phyloP scores from a whole-genome alignment of 495 filamentous ascomycete species.

The Penicillium cosmopolitanum region DNA sequence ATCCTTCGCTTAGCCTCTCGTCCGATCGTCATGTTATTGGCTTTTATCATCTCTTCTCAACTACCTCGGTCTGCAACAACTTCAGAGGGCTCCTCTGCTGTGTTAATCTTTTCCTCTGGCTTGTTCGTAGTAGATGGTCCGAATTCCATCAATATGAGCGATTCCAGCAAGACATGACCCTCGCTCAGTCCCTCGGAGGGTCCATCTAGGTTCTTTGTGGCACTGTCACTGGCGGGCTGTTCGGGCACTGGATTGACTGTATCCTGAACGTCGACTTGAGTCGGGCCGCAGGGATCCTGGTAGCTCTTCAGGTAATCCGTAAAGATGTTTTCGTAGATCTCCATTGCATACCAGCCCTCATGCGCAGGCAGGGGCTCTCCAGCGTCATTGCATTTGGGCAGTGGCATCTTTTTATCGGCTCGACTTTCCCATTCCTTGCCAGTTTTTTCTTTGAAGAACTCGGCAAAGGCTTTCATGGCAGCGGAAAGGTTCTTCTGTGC shows the following conservation, averaged over 20 bases:
- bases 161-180: neutral
- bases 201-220: neutral
- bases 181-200: neutral
- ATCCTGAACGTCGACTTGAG: neutral
- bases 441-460: constrained; percentile 59
- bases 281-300: neutral
- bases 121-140: neutral
- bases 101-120: neutral
- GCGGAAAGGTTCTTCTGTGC: constrained; percentile 30
- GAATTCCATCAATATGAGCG: neutral
- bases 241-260: neutral
- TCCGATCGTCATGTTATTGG: no score
- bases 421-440: constrained; percentile 60
- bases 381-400: constrained; percentile 23
- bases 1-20: no score
- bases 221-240: no score
- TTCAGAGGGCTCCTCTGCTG: neutral
- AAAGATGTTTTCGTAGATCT: constrained; percentile 25
- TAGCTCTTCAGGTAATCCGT: constrained; percentile 23
- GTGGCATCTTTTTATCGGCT: constrained; percentile 16
- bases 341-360: constrained; percentile 40
- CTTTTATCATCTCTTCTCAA: no score
- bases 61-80: no score
- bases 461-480: constrained; percentile 53
- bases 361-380: constrained; percentile 32